These are phyloP conservation scores for Endoconidiophora polonica DNA, from an alignment of 2,329 filamentous ascomycete species.

Conservation along the genomic window DNA sequence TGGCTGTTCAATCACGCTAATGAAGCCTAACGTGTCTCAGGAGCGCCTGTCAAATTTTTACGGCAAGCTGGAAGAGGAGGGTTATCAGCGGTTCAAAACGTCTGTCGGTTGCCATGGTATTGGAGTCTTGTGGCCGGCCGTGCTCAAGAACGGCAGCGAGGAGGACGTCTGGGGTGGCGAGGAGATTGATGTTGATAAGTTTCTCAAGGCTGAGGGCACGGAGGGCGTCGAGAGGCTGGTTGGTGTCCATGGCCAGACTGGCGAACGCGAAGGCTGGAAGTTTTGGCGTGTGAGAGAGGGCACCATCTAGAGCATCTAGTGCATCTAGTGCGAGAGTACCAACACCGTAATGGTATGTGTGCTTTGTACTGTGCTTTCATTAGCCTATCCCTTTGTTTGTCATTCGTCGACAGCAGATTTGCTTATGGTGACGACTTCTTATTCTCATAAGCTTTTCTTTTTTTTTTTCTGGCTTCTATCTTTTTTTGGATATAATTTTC, in stretches of 20 bases:
- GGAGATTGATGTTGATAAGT: constrained; percentile 75
- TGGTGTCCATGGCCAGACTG: constrained; percentile 52
- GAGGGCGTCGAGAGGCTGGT: constrained; percentile 79
- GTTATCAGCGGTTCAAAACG: constrained; percentile 73
- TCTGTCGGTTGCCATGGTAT: constrained; percentile 87
- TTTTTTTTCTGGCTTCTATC: no score
- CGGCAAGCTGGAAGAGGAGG: constrained; percentile 46
- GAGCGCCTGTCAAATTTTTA: constrained; percentile 48
- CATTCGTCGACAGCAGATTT: not conserved
- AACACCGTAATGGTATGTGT: not conserved
- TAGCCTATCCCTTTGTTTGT: constrained; percentile 2
- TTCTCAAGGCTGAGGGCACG: constrained; percentile 67
- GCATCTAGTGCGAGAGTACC: not conserved
- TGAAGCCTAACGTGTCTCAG: constrained; percentile 47
- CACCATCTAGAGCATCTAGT: constrained; percentile 4
- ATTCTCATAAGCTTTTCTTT: not conserved
- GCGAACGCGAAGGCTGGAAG: constrained; percentile 67
- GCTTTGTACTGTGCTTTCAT: not conserved
- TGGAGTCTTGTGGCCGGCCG: constrained; percentile 83
- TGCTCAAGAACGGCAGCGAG: constrained; percentile 68
- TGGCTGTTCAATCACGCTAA: constrained; percentile 82
- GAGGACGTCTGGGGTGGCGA: constrained; percentile 66
- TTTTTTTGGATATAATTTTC: no score
- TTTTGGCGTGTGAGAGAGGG: constrained; percentile 51
- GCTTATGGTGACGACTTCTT: not conserved